Percentiles rank a stretch among this genome's conserved stretches.
Evolutionary conservation across 2,329 filamentous ascomycete genomes (phyloP).

Genomic region (Hypoxylon sp.): DNA sequence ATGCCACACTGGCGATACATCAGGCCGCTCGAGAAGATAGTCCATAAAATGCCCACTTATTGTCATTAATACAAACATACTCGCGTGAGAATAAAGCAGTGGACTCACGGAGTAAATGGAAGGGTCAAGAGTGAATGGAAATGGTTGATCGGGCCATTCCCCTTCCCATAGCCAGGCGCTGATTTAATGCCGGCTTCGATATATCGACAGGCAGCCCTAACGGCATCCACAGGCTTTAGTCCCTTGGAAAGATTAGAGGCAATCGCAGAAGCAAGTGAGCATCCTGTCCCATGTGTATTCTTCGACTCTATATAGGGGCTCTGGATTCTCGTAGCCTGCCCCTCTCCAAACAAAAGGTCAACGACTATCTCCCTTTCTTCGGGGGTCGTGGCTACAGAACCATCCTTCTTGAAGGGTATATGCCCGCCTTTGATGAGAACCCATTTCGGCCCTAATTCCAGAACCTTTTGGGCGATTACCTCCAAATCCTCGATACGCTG

Average conservation of each 20-base stretch:
- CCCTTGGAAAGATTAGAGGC: slow-evolving; percentile 79
- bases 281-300: slow-evolving; percentile 96
- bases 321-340: slow-evolving; percentile 73
- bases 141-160: slow-evolving; percentile 82
- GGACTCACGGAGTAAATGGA: slow-evolving; percentile 75
- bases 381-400: slow-evolving; percentile 69
- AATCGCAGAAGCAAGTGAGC: slow-evolving; percentile 89
- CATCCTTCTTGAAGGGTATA: slow-evolving; percentile 78
- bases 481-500: slow-evolving; percentile 76
- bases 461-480: slow-evolving; percentile 75
- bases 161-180: slow-evolving; percentile 73
- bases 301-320: slow-evolving; percentile 78
- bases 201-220: slow-evolving; percentile 78
- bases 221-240: slow-evolving; percentile 69
- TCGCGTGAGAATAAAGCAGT: not conserved
- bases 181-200: slow-evolving; percentile 79
- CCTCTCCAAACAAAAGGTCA: slow-evolving; percentile 79
- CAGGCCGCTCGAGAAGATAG: slow-evolving; percentile 81
- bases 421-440: slow-evolving; percentile 94
- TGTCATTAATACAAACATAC: slow-evolving; percentile 33
- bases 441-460: slow-evolving; percentile 79
- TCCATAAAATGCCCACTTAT: slow-evolving; percentile 82
- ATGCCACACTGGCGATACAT: slow-evolving; percentile 82
- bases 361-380: slow-evolving; percentile 77
- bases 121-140: slow-evolving; percentile 79